Base-by-base conservation (phyloP, 2,329 filamentous ascomycete genomes). In the Albifimbria verrucaria region DNA sequence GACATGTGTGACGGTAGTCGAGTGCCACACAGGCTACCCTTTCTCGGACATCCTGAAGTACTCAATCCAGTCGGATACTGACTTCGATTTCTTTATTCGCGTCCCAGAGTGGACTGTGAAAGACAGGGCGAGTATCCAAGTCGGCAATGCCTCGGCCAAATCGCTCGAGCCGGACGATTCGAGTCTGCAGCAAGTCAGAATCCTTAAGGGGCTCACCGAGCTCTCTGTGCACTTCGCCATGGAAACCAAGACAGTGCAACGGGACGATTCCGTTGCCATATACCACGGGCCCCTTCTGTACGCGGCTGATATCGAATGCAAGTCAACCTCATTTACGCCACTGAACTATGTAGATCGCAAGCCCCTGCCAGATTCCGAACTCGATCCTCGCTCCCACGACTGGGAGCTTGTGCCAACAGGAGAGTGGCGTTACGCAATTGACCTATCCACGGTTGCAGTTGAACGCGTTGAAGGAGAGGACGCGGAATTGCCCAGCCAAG, bases 11-110 rank as follows among this genome's bases (percentile, higher is more conserved):
- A 69, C 78, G 6, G 68, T 57, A 4, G 65, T 81, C 17, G 60
- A 62, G 17, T 77, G 75, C 57, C 59, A 71, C 7, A 81, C 79
- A 0, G 70, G 69, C 44, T 82, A 82, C 60, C 79, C 62, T 28
- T 57, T 64, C 59, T 26, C 61, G 56, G 49, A 62, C 57, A 58
- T 52, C 43, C 48, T 65, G 58, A 32, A 54, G 50, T 56, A 69
- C 60, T 56, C 59, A 52, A 56, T 64, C 56, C 41, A 60, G 58
- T 39, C 63, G 58, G 28, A 62, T 57, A 50, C 59, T 3, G 15
- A 55, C 7, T 65, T 65, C 49, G 49, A 58, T 11, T 59, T 66
- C 39, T 56, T 55, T 11, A 48, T 66, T 15, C 56, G 62, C 10
- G 52, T 65, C 4, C 62, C 64, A 5, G 18, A 47, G 2, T 66